Conservation (phyloP, 2,329 filamentous ascomycete species). For the Fonsecaea pedrosoi region DNA sequence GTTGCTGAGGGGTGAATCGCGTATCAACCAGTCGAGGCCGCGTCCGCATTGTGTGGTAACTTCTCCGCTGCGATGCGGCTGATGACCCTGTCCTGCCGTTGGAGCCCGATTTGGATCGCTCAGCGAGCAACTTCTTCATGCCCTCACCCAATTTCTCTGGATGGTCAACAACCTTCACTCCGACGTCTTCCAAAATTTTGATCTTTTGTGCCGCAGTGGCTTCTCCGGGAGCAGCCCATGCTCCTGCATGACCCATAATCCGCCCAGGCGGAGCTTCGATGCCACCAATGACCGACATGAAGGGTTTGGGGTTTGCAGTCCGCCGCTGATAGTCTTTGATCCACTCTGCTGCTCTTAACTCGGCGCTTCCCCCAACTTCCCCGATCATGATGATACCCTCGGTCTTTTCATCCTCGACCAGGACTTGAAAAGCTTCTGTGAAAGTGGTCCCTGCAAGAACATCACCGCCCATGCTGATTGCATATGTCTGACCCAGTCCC, state of each 20-base stretch:
- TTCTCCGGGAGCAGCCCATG: constrained; percentile 72
- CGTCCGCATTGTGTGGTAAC: constrained; percentile 57
- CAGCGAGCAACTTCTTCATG: constrained; percentile 67
- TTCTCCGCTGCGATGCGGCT: constrained; percentile 53
- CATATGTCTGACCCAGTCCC: constrained; percentile 78
- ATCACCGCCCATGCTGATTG: constrained; percentile 79
- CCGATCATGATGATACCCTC: constrained; percentile 75
- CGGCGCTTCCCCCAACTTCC: constrained; percentile 73
- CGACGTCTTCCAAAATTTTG: constrained; percentile 68
- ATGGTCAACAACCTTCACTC: constrained; percentile 74
- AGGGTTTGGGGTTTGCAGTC: constrained; percentile 71
- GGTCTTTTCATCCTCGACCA: constrained; percentile 71
- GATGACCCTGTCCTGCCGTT: constrained; percentile 46
- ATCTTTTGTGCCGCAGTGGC: constrained; percentile 70
- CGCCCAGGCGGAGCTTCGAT: constrained; percentile 67
- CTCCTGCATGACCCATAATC: constrained; percentile 81
- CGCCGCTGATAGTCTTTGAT: constrained; percentile 69
- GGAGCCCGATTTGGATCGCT: constrained; percentile 44
- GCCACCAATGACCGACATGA: constrained; percentile 74
- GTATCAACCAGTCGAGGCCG: constrained; percentile 34
- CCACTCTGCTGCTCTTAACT: constrained; percentile 76
- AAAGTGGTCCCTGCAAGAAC: constrained; percentile 76
- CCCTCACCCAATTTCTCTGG: constrained; percentile 75
- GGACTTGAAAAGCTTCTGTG: constrained; percentile 71
- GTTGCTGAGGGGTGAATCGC: constrained; percentile 45